Evolutionary conservation across 2,329 filamentous ascomycete species (phyloP), one percentile per base, ranked within the genome.

Genomic region (Didymella sp.): DNA sequence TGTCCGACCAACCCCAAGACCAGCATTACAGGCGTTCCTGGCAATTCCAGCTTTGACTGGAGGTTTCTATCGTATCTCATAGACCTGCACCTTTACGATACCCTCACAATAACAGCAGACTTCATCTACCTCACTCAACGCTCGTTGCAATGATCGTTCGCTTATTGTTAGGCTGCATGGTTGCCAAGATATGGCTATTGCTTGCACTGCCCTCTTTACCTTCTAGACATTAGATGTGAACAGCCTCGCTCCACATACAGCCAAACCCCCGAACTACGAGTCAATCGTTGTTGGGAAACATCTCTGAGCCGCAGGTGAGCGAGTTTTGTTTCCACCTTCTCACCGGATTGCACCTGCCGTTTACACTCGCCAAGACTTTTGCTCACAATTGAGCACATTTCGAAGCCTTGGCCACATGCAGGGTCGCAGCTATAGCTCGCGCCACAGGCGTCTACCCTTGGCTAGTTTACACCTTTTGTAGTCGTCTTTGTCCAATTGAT

Each of bases 391-490:
- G 35, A 38, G 35, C 35, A 38, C 13, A 19, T 38, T 38, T n/a
- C n/a, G n/a, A n/a, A n/a, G n/a, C n/a, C n/a, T n/a, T n/a, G n/a
- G n/a, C n/a, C n/a, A n/a, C 22, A 61, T 64, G 60, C 59, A 65
- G 60, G 68, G 60, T 51, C 24, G 43, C 25, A 60, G 61, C 61
- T 58, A 58, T 61, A 68, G 64, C 62, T 63, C 46, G 60, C 70
- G 69, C 70, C 70, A 73, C 70, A 37, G 12, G 15, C 21, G 35
- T 11, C 46, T 28, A 47, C 25, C 31, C 33, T 56, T 11, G n/a
- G 28, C 47, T 56, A 56, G 53, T 42, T 41, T 56, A 56, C 47
- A 56, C 21, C n/a, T 42, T 50, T 35, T 33, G 47, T 51, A 51
- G 6, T 7, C 35, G 6, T 37, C 13, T 12, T 11, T 21, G 28